Conservation (phyloP, 768 basidiomycete genomes). For the Tephrocybe sp. region DNA sequence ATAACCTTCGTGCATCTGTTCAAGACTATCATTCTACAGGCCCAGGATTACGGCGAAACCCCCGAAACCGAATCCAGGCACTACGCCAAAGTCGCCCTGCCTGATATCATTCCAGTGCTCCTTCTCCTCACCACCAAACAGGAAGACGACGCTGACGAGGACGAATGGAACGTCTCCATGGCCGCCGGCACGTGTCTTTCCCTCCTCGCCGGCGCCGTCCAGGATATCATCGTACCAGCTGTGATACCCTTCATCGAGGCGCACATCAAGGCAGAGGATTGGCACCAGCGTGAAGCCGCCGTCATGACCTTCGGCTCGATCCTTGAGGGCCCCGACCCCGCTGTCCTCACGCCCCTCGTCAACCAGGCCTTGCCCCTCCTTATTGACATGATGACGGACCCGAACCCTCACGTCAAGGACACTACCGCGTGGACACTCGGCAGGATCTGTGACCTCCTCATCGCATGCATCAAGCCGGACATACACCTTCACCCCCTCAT, state of each 20-base stretch:
- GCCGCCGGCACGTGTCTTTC: conserved; percentile 91
- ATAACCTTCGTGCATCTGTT: background rate
- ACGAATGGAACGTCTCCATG: conserved; percentile 99
- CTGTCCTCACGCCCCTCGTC: conserved; percentile 85
- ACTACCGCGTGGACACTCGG: conserved; percentile 98
- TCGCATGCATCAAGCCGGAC: conserved; percentile 85
- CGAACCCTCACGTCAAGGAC: conserved; percentile 86
- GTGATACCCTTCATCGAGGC: conserved; percentile 98
- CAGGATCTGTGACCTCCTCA: conserved; percentile 88
- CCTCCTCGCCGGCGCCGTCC: conserved; percentile 86
- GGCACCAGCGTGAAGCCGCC: conserved; percentile 95
- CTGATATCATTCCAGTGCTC: conserved; percentile 93
- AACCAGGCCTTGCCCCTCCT: conserved; percentile 92
- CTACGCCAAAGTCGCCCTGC: conserved; percentile 93
- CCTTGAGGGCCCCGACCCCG: conserved; percentile 92
- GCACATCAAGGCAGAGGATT: conserved; percentile 89
- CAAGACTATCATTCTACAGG: conserved; percentile 45
- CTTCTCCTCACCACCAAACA: conserved; percentile 87
- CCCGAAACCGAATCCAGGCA: conserved; percentile 85
- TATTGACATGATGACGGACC: conserved; percentile 93
- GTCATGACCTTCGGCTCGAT: conserved; percentile 99
- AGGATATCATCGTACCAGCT: conserved; percentile 86
- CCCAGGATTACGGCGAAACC: conserved; percentile 84
- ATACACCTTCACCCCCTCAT: conserved; percentile 84
- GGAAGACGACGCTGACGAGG: conserved; percentile 96